Conservation (phyloP, 306 rosid genomes). For the Cucumis hystrix region DNA sequence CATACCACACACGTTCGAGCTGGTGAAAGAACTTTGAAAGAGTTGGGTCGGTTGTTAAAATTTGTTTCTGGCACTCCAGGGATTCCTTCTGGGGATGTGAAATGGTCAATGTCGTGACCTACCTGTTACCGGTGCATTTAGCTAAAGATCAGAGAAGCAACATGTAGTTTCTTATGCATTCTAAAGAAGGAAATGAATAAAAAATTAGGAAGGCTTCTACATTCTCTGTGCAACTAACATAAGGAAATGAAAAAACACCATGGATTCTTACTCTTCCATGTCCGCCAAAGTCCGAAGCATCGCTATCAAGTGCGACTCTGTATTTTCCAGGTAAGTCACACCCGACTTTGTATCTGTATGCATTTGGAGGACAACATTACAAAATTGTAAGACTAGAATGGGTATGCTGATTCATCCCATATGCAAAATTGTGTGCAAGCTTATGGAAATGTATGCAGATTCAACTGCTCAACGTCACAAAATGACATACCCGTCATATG, state of each 20-base stretch:
- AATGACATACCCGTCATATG: slow-evolving; percentile 62
- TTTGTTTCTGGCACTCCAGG: slow-evolving; percentile 89
- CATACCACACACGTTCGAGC: slow-evolving; percentile 72
- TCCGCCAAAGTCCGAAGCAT: slow-evolving; percentile 76
- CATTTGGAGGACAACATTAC: background rate
- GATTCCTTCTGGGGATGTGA: slow-evolving; percentile 83
- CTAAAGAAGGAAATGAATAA: background rate
- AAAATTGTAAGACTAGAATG: background rate
- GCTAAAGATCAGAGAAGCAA: background rate
- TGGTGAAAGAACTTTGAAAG: slow-evolving; percentile 76
- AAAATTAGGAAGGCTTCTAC: background rate
- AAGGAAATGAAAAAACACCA: background rate
- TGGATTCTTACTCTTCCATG: slow-evolving; percentile 75
- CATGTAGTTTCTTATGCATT: background rate
- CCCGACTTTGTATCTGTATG: slow-evolving; percentile 78
- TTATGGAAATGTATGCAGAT: background rate
- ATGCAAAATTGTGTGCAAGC: background rate
- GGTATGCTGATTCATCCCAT: background rate
- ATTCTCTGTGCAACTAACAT: background rate
- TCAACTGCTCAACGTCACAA: background rate
- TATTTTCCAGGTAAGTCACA: slow-evolving; percentile 97
- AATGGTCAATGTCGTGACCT: slow-evolving; percentile 64
- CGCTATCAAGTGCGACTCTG: slow-evolving; percentile 89
- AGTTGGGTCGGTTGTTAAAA: slow-evolving; percentile 90
- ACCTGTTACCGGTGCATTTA: slow-evolving; percentile 35